phyloP scores from a whole-genome alignment of 1,139 yeast genomes.

The Hanseniaspora sp. region DNA sequence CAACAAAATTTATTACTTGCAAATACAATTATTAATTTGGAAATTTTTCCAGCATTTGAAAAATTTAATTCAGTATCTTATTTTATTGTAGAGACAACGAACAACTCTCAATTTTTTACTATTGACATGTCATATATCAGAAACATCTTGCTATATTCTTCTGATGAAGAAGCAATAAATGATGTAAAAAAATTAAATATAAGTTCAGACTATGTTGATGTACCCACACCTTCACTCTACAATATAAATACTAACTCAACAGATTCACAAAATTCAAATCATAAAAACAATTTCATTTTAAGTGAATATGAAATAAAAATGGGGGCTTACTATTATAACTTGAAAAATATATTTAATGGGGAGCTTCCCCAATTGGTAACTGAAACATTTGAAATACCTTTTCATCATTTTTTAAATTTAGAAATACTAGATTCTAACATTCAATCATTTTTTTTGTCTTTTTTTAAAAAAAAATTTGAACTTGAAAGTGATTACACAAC shows the following conservation, averaged over 20 bases:
- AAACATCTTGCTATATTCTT: neutral
- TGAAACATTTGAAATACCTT: neutral
- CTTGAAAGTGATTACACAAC: neutral
- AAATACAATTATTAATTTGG: neutral
- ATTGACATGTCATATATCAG: conserved; percentile 5
- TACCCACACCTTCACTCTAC: no score
- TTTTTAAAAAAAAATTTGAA: neutral
- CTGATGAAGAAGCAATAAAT: neutral
- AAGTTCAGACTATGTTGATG: neutral
- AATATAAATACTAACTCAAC: no score
- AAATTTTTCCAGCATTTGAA: conserved; percentile 1
- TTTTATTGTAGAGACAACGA: neutral
- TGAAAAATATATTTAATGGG: conserved; percentile 4
- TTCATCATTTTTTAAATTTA: neutral
- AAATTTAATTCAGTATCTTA: neutral
- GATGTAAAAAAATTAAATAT: no score
- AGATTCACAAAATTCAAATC: no score
- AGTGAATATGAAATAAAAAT: conserved; percentile 1
- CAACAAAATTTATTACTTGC: conserved; percentile 5
- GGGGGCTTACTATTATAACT: conserved; percentile 4
- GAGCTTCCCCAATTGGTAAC: neutral
- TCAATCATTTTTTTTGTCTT: neutral
- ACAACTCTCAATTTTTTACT: neutral
- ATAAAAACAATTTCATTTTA: neutral
- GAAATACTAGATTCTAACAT: neutral